Conservation (phyloP, 108 stramenopile genomes). For the Cyclotella sp. region DNA sequence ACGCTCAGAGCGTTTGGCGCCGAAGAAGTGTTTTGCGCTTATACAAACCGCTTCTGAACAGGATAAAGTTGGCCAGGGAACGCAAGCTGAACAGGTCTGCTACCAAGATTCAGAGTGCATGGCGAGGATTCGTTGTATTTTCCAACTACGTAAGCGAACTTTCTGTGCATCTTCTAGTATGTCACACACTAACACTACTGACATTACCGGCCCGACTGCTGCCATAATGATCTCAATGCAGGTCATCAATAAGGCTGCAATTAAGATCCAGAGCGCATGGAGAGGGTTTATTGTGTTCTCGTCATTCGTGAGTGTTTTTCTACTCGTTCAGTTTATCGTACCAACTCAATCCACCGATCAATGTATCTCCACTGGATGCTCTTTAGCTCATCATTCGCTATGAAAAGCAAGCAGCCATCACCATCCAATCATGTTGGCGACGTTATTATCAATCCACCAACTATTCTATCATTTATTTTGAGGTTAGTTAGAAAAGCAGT, state of each 20-base stretch:
- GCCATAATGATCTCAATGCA: background rate
- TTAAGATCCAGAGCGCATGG: conserved; percentile 47
- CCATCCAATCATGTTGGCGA: conserved; percentile 73
- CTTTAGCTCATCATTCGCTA: conserved; percentile 28
- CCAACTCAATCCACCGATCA: background rate
- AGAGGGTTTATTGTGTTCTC: conserved; percentile 45
- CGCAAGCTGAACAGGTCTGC: conserved; percentile 25
- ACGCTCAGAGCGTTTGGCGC: conserved; percentile 60
- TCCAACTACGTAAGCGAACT: conserved; percentile 18
- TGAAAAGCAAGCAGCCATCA: conserved; percentile 56
- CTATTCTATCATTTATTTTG: conserved; percentile 63
- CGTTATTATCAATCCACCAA: conserved; percentile 73
- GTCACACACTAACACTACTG: conserved; percentile 38
- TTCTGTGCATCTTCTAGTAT: background rate
- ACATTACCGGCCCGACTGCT: background rate
- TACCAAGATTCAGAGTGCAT: conserved; percentile 35
- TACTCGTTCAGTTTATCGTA: background rate
- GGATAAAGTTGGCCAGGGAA: conserved; percentile 39
- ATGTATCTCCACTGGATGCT: background rate
- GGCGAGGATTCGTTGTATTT: conserved; percentile 48
- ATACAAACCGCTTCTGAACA: conserved; percentile 41
- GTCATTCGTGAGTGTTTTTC: conserved; percentile 17
- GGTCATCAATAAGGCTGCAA: conserved; percentile 23
- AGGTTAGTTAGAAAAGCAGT: conserved; percentile 11
- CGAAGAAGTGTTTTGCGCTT: conserved; percentile 45